Evolutionary conservation across 2,329 filamentous ascomycete genomes (phyloP).

Genomic region (Aspergillus sp.): DNA sequence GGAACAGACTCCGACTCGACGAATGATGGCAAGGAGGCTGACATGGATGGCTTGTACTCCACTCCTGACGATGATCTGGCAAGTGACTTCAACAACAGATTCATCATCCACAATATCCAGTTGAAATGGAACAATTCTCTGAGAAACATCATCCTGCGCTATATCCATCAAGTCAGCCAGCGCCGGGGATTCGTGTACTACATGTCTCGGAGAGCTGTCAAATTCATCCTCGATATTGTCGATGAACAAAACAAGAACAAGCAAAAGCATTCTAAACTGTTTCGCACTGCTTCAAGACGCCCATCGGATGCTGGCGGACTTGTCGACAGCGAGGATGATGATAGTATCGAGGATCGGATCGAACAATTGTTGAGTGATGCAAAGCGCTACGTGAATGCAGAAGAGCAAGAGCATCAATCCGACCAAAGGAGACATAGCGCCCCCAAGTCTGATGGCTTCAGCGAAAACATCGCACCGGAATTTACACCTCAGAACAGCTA

Average conservation of each 20-base stretch:
- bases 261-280: conserved; percentile 41
- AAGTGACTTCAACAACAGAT: conserved; percentile 96
- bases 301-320: conserved; percentile 32
- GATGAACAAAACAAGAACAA: conserved; percentile 85
- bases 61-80: conserved; percentile 77
- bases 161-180: conserved; percentile 96
- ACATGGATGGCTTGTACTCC: conserved; percentile 62
- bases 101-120: conserved; percentile 96
- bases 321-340: conserved; percentile 58
- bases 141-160: conserved; percentile 92
- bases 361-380: conserved; percentile 82
- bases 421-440: conserved; percentile 45
- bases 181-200: conserved; percentile 97
- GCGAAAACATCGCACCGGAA: conserved; percentile 77
- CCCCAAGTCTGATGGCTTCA: conserved; percentile 55
- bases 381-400: conserved; percentile 75
- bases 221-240: conserved; percentile 96
- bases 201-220: conserved; percentile 90
- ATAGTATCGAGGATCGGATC: conserved; percentile 80
- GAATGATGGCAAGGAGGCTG: conserved; percentile 57
- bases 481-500: conserved; percentile 93
- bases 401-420: conserved; percentile 53
- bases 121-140: conserved; percentile 98
- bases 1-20: conserved; percentile 44
- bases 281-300: conserved; percentile 26